Evolutionary conservation across 75 land plant genomes (phyloP).

Genomic region (Selaginella moellendorffii): DNA sequence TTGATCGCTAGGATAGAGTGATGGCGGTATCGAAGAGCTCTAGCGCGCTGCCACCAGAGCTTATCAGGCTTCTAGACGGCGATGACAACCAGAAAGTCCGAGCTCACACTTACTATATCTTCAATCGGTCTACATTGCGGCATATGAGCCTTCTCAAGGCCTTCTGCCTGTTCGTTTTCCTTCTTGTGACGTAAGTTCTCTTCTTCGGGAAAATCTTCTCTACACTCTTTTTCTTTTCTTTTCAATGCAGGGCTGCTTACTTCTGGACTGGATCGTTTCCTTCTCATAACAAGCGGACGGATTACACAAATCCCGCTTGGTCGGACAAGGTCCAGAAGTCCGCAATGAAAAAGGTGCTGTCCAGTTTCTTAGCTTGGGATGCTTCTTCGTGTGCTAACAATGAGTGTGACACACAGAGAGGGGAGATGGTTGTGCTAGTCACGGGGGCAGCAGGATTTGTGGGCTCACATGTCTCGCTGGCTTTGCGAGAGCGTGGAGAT

Average conservation of each 20-base stretch:
- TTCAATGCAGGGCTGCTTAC: slow-evolving; percentile 10
- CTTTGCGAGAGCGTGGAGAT: slow-evolving; percentile 54
- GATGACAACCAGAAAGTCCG: slow-evolving; percentile 12
- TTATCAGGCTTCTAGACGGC: slow-evolving; percentile 9
- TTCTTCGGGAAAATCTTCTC: neutral
- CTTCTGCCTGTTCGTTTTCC: slow-evolving; percentile 10
- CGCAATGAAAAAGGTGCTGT: slow-evolving; percentile 11
- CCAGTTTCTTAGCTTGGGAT: neutral
- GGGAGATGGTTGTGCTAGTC: slow-evolving; percentile 38
- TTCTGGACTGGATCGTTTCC: slow-evolving; percentile 1
- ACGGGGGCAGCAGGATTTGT: slow-evolving; percentile 61
- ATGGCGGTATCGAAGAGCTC: neutral
- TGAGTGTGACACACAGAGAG: neutral
- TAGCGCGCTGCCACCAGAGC: slow-evolving; percentile 6
- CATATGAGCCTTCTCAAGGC: slow-evolving; percentile 11
- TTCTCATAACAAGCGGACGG: neutral
- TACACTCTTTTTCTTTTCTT: neutral
- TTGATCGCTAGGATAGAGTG: too few species aligned
- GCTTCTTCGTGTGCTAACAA: neutral
- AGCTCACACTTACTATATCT: slow-evolving; percentile 6
- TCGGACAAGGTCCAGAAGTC: slow-evolving; percentile 1
- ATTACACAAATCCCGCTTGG: slow-evolving; percentile 6
- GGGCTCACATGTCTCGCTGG: slow-evolving; percentile 32
- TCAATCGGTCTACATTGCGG: slow-evolving; percentile 2
- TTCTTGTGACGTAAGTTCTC: slow-evolving; percentile 6